Percentiles rank a stretch among this genome's conserved stretches.
These are phyloP conservation scores for Melampsora americana DNA, from an alignment of 1,284 basidiomycete genomes.

Conservation along the genomic window DNA sequence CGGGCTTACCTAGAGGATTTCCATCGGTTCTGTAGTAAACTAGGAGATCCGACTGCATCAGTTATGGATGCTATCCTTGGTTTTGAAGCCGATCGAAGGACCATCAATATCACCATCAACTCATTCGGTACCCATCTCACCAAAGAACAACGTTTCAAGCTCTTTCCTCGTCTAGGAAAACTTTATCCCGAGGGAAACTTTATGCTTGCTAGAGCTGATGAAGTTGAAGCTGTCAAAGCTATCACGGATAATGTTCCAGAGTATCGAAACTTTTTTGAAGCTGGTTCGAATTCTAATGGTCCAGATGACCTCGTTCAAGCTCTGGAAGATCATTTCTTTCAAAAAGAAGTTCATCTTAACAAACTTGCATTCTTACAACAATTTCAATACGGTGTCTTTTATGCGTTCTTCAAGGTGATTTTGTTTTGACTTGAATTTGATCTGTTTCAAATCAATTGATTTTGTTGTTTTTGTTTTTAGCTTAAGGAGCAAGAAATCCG, in stretches of 20 bases:
- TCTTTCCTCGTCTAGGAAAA: constrained; percentile 90
- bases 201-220: constrained; percentile 85
- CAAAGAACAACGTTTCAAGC: constrained; percentile 91
- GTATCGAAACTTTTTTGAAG: constrained; percentile 85
- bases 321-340: constrained; percentile 94
- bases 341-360: constrained; percentile 86
- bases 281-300: constrained; percentile 53
- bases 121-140: constrained; percentile 91
- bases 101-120: constrained; percentile 99
- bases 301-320: constrained; percentile 58
- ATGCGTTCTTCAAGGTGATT: constrained; percentile 74
- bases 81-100: constrained; percentile 94
- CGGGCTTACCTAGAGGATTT: constrained; percentile 99
- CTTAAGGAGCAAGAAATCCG: constrained; percentile 99
- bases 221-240: constrained; percentile 84
- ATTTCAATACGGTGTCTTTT: constrained; percentile 73
- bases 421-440: not conserved
- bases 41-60: constrained; percentile 80
- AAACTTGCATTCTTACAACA: constrained; percentile 91
- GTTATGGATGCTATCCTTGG: constrained; percentile 84
- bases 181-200: constrained; percentile 97
- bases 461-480: constrained; percentile 8
- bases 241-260: constrained; percentile 85
- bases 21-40: constrained; percentile 71
- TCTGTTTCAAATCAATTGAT: not conserved